Evolutionary conservation across 768 basidiomycete species (phyloP).

Genomic region (Rhizopogon vesiculosus): DNA sequence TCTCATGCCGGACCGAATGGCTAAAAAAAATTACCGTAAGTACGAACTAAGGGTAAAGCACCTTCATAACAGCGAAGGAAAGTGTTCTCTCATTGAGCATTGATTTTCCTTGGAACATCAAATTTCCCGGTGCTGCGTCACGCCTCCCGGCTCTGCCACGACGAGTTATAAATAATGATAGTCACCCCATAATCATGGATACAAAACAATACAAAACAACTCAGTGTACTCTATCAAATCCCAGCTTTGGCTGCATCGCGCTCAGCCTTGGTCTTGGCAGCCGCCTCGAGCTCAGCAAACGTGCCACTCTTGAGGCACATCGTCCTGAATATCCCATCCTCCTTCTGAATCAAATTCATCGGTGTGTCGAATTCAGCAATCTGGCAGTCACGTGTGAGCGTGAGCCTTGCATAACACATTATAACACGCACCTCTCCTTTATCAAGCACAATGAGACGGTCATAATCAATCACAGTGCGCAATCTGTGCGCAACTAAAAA

Average conservation of each 20-base stretch:
- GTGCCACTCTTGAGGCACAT: conserved; percentile 74
- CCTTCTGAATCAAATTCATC: conserved; percentile 56
- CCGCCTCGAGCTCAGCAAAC: conserved; percentile 53
- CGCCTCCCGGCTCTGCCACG: no score
- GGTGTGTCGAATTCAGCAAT: conserved; percentile 72
- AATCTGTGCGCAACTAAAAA: conserved; percentile 60
- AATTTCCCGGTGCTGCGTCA: no score
- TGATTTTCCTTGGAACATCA: no score
- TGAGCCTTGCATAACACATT: conserved; percentile 15
- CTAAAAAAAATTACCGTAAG: no score
- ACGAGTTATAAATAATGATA: no score
- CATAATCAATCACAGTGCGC: conserved; percentile 77
- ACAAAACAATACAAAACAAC: no score
- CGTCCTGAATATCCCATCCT: conserved; percentile 58
- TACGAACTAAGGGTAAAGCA: no score
- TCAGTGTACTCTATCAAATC: no score
- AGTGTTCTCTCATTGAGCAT: no score
- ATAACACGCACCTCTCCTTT: conserved; percentile 21
- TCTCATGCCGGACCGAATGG: no score
- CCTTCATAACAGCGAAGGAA: no score
- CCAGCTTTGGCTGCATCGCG: neutral
- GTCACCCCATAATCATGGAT: no score
- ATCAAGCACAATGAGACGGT: conserved; percentile 76
- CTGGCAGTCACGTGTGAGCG: conserved; percentile 10
- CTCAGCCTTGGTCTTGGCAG: conserved; percentile 41